Evolutionary conservation across 352 stramenopile genomes (phyloP).

Genomic region (Globisporangium parvum): DNA sequence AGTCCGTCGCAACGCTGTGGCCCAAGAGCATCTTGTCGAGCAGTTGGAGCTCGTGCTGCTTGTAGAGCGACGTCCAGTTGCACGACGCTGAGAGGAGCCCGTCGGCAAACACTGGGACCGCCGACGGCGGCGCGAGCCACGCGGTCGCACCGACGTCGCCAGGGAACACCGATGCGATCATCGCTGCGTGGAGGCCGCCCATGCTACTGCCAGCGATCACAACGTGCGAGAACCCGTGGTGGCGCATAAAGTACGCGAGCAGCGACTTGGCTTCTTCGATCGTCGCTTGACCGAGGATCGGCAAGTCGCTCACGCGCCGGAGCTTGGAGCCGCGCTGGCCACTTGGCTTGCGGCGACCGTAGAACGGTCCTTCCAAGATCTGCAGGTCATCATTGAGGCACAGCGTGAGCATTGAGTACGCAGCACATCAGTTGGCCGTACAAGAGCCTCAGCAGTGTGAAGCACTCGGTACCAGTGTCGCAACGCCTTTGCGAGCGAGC

Average conservation of each 20-base stretch:
- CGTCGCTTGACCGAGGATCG: constrained; percentile 67
- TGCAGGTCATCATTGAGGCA: constrained; percentile 8
- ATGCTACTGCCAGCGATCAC: constrained; percentile 72
- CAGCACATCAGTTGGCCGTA: no score
- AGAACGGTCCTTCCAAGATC: constrained; percentile 80
- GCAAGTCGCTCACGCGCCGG: constrained; percentile 59
- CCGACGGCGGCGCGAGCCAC: constrained; percentile 70
- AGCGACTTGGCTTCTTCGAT: constrained; percentile 83
- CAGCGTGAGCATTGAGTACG: no score
- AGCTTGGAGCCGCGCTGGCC: constrained; percentile 76
- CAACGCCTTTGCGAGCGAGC: constrained; percentile 51
- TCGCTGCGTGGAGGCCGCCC: constrained; percentile 70
- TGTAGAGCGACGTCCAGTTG: constrained; percentile 70
- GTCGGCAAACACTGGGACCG: constrained; percentile 64
- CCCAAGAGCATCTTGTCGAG: constrained; percentile 64
- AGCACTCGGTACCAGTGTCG: constrained; percentile 39
- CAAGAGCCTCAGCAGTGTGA: background rate
- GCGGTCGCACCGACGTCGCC: constrained; percentile 56
- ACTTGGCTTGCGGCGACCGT: constrained; percentile 54
- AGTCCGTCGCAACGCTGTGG: constrained; percentile 20
- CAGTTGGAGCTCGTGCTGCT: constrained; percentile 56
- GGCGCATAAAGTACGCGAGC: constrained; percentile 49
- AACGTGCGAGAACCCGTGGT: constrained; percentile 46
- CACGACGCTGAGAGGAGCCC: constrained; percentile 70
- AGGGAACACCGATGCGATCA: constrained; percentile 67